Base-by-base conservation (phyloP, 2,329 filamentous ascomycete genomes). In the Claviceps maximensis region DNA sequence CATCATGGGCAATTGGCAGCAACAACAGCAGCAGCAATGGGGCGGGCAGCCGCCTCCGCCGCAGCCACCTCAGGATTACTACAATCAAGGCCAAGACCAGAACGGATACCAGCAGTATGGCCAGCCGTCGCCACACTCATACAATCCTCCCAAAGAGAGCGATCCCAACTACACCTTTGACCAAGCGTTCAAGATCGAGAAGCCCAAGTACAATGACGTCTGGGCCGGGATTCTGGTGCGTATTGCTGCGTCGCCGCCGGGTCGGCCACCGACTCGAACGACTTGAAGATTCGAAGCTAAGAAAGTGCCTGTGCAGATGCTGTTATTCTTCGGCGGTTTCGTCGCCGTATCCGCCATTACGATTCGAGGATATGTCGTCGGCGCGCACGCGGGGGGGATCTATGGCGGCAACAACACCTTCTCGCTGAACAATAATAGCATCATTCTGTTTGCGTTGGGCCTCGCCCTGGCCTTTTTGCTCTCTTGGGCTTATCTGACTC, bases 191-290 rank as follows among this genome's bases (percentile, higher is more conserved):
- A 84, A 84, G 68, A 69, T 96, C 51, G 79, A 87, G 50, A 83
- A 74, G 58, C 89, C 89, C n/a, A 94, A 91, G 67, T 95, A 78
- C 71, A 88, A 96, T 62, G 91, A 97, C 65, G 65, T 87, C 27
- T 96, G 90, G 91, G 90, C 90, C 3, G 89, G 86, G 4, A 71
- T 94, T 42, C 71, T 96, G 63, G 83, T 86, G 67, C 17, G 75
- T 67, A 23, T 12, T 6, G 15, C 31, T 13, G 19, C 19, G n/a
- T 3, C n/a, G n/a, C n/a, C n/a, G n/a, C n/a, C n/a, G n/a, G n/a
- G n/a, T n/a, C n/a, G n/a, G n/a, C n/a, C n/a, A n/a, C n/a, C n/a
- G n/a, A n/a, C n/a, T n/a, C n/a, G n/a, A n/a, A n/a, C n/a, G n/a
- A n/a, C n/a, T n/a, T n/a, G n/a, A n/a, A n/a, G n/a, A 33, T 1